phyloP scores from a whole-genome alignment of 1,139 yeast genomes.

The Trichomonascaceae sp. region DNA sequence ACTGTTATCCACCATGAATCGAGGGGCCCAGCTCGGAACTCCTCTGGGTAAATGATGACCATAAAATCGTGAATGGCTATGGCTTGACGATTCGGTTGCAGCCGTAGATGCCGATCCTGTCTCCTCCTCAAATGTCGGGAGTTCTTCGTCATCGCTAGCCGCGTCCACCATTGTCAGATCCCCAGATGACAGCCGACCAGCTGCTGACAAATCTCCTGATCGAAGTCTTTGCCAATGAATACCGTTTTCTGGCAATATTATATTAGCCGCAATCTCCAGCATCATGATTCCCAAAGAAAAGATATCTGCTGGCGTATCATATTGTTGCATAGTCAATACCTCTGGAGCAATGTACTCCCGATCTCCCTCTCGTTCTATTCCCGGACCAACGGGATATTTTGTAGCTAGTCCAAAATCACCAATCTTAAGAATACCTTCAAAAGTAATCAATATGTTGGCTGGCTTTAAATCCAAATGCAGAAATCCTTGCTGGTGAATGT shows the following conservation, averaged over 20 bases:
- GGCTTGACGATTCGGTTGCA: constrained; percentile 3
- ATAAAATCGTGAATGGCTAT: constrained; percentile 6
- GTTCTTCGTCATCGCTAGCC: constrained; percentile 2
- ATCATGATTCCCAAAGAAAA: constrained; percentile 88
- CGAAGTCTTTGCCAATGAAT: constrained; percentile 94
- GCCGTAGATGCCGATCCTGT: constrained; percentile 14
- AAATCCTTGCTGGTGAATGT: constrained; percentile 70
- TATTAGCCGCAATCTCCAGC: constrained; percentile 94
- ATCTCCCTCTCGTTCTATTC: constrained; percentile 90
- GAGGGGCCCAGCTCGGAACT: constrained; percentile 78
- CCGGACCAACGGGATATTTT: constrained; percentile 41
- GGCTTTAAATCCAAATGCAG: constrained; percentile 90
- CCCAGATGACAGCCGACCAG: constrained; percentile 76
- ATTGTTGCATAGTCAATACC: constrained; percentile 70
- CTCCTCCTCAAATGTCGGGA: constrained; percentile 13
- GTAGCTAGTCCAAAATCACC: constrained; percentile 83
- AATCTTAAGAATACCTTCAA: constrained; percentile 84
- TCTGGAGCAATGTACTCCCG: constrained; percentile 98
- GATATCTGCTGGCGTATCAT: constrained; percentile 90
- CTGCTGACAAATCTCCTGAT: constrained; percentile 93
- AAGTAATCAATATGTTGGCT: constrained; percentile 87
- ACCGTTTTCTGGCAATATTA: constrained; percentile 92
- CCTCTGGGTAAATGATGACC: constrained; percentile 1
- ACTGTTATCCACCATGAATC: constrained; percentile 68
- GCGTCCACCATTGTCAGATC: constrained; percentile 36